A percentile compares a stretch with the other conserved stretches of the same genome.
Conservation (phyloP, 2,329 filamentous ascomycete genomes). For the Zarea fungicola region DNA sequence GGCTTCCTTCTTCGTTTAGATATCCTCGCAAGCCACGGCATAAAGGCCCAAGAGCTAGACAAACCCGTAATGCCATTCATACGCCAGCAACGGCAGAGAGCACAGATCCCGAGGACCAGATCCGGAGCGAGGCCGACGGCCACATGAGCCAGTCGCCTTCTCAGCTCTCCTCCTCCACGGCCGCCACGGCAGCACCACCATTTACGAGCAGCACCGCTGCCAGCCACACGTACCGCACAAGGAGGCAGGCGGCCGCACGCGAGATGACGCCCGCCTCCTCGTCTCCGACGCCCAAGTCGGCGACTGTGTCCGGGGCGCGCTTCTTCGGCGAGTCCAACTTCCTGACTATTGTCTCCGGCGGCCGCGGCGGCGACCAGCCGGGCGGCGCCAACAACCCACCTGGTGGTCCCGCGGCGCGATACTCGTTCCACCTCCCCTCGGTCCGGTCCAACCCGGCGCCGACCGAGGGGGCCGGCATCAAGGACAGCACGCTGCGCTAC, state of each 20-base stretch:
- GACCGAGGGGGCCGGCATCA: slow-evolving; percentile 30
- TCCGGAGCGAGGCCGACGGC: slow-evolving; percentile 1
- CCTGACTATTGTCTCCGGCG: slow-evolving; percentile 29
- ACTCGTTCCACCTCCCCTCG: slow-evolving; percentile 26
- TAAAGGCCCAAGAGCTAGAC: slow-evolving; percentile 7
- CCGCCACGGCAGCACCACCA: background rate
- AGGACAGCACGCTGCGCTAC: slow-evolving; percentile 43
- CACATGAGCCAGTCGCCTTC: slow-evolving; percentile 1
- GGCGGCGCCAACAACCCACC: background rate
- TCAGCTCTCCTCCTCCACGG: background rate
- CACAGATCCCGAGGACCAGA: slow-evolving; percentile 9
- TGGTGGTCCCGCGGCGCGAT: slow-evolving; percentile 18
- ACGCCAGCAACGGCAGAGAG: slow-evolving; percentile 2
- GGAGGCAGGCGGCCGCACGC: slow-evolving; percentile 10
- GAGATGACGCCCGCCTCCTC: slow-evolving; percentile 15
- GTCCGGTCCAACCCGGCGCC: slow-evolving; percentile 21
- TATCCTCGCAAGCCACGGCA: slow-evolving; percentile 13
- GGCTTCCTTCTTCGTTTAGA: background rate
- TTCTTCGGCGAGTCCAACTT: slow-evolving; percentile 37
- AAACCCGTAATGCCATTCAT: background rate
- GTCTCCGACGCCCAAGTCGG: slow-evolving; percentile 13
- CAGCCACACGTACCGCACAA: slow-evolving; percentile 8
- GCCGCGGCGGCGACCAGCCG: slow-evolving; percentile 14
- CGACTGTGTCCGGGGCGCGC: slow-evolving; percentile 23
- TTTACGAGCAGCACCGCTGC: background rate